Percentiles rank a stretch among this genome's conserved stretches.
Evolutionary conservation across 306 rosid genomes (phyloP).

Genomic region (Chamaecrista fasciculata): DNA sequence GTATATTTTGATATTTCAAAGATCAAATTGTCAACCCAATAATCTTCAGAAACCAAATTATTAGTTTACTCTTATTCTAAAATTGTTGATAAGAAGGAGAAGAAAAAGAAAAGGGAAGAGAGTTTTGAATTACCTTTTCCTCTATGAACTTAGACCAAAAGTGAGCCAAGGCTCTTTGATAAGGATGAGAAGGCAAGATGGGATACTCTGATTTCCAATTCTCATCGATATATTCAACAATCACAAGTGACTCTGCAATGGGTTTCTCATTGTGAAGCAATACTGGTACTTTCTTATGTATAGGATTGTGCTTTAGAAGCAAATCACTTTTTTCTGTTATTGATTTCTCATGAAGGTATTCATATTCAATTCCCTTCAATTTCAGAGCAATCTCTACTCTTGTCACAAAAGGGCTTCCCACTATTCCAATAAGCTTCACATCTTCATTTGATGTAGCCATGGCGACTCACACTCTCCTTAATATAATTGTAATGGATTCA

Average conservation of each 20-base stretch:
- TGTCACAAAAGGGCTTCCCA: slow-evolving; percentile 34
- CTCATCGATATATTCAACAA: slow-evolving; percentile 43
- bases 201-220: slow-evolving; percentile 21
- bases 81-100: no score
- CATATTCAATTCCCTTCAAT: slow-evolving; percentile 42
- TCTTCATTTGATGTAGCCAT: slow-evolving; percentile 17
- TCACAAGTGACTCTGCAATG: slow-evolving; percentile 42
- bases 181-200: slow-evolving; percentile 14
- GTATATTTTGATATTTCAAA: no score
- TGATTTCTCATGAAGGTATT: slow-evolving; percentile 32
- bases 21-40: no score
- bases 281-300: slow-evolving; percentile 44
- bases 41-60: no score
- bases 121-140: neutral
- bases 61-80: no score
- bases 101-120: neutral
- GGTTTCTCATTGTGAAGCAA: slow-evolving; percentile 44
- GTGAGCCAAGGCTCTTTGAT: slow-evolving; percentile 8
- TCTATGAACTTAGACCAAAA: slow-evolving; percentile 16
- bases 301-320: slow-evolving; percentile 48
- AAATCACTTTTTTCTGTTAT: slow-evolving; percentile 30
- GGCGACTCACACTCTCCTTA: no score
- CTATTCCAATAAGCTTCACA: slow-evolving; percentile 33
- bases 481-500: no score
- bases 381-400: slow-evolving; percentile 44